Evolutionary conservation across 2,329 filamentous ascomycete species (phyloP).

Genomic region (Orbilia quercus): DNA sequence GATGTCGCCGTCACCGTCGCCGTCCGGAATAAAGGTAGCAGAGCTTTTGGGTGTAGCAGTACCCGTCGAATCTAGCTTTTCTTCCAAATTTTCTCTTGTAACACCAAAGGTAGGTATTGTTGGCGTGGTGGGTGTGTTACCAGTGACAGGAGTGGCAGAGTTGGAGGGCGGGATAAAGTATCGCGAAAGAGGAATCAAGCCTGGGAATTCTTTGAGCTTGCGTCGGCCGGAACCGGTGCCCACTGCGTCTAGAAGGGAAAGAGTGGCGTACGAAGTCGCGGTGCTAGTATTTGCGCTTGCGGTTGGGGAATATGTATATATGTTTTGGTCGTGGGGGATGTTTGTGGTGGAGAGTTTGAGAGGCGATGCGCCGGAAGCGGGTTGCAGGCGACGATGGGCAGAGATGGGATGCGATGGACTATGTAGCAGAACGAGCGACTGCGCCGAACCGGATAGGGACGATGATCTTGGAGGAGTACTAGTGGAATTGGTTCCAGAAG

Average conservation of each 20-base stretch:
- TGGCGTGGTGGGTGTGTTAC: constrained; percentile 45
- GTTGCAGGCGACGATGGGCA: constrained; percentile 19
- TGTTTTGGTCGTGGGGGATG: constrained; percentile 7
- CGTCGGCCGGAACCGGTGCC: constrained; percentile 49
- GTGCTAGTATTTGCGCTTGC: constrained; percentile 14
- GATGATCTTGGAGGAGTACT: constrained; percentile 22
- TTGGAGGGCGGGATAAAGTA: constrained; percentile 53
- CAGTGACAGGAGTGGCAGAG: constrained; percentile 35
- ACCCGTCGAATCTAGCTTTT: not conserved
- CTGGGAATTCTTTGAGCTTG: constrained; percentile 54
- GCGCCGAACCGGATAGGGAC: constrained; percentile 13
- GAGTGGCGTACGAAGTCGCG: constrained; percentile 44
- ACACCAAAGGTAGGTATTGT: constrained; percentile 31
- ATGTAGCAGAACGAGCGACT: constrained; percentile 52
- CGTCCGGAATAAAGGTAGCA: not conserved
- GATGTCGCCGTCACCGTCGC: not conserved
- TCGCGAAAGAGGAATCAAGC: constrained; percentile 50
- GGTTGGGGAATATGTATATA: constrained; percentile 18
- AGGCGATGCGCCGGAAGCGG: constrained; percentile 29
- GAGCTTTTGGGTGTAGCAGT: constrained; percentile 24
- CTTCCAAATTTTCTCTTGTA: not conserved
- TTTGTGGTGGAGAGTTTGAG: constrained; percentile 29
- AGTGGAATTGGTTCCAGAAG: not conserved
- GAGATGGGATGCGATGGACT: constrained; percentile 43
- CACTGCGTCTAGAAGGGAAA: constrained; percentile 42